These are phyloP conservation scores for fission yeast (Schizosaccharomyces pombe) DNA, from an alignment of 805 yeast genomes.

Conservation along the genomic window ASM294v3 CU329670.1:5038001-5038500, in stretches of 20 bases:
- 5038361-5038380: slow-evolving; percentile 73
- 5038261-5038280: slow-evolving; percentile 29
- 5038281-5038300: slow-evolving; percentile 67
- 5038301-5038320: slow-evolving; percentile 68
- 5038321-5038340: slow-evolving; percentile 87
- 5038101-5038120: slow-evolving; percentile 86
- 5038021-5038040: slow-evolving; percentile 43
- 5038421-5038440: slow-evolving; percentile 92
- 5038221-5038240: slow-evolving; percentile 29
- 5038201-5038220: slow-evolving; percentile 32
- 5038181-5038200: slow-evolving; percentile 20
- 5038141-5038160: slow-evolving; percentile 80
- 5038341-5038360: slow-evolving; percentile 77
- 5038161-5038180: slow-evolving; percentile 32
- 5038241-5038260: slow-evolving; percentile 27
- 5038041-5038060: slow-evolving; percentile 50
- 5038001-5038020: slow-evolving; percentile 47
- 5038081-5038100: slow-evolving; percentile 92
- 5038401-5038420: slow-evolving; percentile 98
- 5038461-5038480: slow-evolving; percentile 43
- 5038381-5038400: slow-evolving; percentile 52
- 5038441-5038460: slow-evolving; percentile 57
- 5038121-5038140: slow-evolving; percentile 98
- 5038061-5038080: slow-evolving; percentile 33
- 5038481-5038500: slow-evolving; percentile 41